Evolutionary conservation across 1,284 basidiomycete genomes (phyloP).

Genomic region (Cutaneotrichosporon dermatis): DNA sequence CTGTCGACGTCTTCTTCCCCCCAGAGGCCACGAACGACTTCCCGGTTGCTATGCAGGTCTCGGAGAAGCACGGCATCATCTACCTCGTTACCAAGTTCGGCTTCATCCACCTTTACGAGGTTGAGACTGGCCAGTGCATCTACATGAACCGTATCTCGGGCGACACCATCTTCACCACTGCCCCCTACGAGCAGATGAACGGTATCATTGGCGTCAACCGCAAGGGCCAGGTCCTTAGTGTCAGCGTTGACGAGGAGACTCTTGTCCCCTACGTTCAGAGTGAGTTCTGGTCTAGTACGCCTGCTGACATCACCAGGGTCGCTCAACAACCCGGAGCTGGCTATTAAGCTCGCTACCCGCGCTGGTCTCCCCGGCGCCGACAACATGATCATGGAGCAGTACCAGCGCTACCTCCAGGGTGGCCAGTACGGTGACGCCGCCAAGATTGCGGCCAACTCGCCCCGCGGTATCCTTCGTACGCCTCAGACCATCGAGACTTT

Average conservation of each 20-base stretch:
- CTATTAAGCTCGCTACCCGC: constrained; percentile 95
- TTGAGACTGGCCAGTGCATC: constrained; percentile 96
- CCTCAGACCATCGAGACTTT: constrained; percentile 95
- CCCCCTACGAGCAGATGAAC: constrained; percentile 87
- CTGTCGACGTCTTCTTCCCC: constrained; percentile 99
- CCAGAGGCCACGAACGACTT: constrained; percentile 98
- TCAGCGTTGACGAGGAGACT: constrained; percentile 94
- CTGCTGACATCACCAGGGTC: constrained; percentile 53
- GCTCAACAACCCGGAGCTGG: constrained; percentile 95
- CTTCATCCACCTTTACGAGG: constrained; percentile 98
- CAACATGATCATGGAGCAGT: constrained; percentile 93
- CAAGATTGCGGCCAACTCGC: constrained; percentile 96
- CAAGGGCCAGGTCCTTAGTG: constrained; percentile 97
- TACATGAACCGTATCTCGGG: constrained; percentile 99
- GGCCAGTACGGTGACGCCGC: constrained; percentile 96
- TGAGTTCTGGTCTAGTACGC: constrained; percentile 24
- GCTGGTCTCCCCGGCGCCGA: constrained; percentile 98
- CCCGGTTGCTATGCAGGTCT: constrained; percentile 99
- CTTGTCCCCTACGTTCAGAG: constrained; percentile 89
- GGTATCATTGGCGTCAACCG: constrained; percentile 99
- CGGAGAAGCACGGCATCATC: constrained; percentile 92
- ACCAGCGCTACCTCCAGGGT: constrained; percentile 84
- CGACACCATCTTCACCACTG: constrained; percentile 98
- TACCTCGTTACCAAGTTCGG: constrained; percentile 99
- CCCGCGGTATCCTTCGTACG: constrained; percentile 91